A percentile compares a stretch with the other conserved stretches of the same genome.
These are phyloP conservation scores for Melocanna baccifera DNA, from an alignment of 176 grass and related monocot species.

Conservation along the genomic window DNA sequence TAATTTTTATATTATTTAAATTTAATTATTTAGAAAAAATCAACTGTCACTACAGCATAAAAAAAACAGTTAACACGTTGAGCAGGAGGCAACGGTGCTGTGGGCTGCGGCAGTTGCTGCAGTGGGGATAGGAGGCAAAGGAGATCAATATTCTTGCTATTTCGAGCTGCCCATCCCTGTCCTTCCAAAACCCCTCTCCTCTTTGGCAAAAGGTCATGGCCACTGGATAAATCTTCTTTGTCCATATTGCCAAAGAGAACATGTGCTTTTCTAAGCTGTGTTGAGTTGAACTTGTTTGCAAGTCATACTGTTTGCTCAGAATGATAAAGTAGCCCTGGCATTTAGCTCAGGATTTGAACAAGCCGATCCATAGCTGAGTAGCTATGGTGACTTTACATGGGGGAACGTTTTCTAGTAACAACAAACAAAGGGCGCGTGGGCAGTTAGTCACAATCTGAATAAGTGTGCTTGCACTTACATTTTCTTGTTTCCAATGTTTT, in stretches of 20 bases:
- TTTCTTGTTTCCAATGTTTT: not conserved
- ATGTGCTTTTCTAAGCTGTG: not conserved
- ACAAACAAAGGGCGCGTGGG: not conserved
- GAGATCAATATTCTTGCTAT: not conserved
- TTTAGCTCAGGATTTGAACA: not conserved
- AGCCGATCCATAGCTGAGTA: not conserved
- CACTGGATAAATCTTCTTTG: not conserved
- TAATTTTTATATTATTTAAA: no score
- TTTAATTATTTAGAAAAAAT: no score
- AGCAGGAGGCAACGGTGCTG: not conserved
- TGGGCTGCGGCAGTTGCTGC: not conserved
- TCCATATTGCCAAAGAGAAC: not conserved
- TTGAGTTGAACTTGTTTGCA: not conserved
- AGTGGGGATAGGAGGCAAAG: not conserved
- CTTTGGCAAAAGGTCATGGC: constrained; percentile 2
- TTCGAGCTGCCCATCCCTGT: constrained; percentile 20
- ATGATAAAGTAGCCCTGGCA: not conserved
- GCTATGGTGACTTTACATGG: not conserved
- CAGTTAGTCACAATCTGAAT: not conserved
- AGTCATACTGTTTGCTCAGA: not conserved
- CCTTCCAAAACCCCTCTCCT: not conserved
- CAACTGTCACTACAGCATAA: no score
- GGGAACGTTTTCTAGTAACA: not conserved
- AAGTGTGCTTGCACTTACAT: not conserved
- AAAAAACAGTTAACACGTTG: no score